These are phyloP conservation scores for Arabis hirsuta DNA, from an alignment of 345 rosid species.

Conservation along the genomic window DNA sequence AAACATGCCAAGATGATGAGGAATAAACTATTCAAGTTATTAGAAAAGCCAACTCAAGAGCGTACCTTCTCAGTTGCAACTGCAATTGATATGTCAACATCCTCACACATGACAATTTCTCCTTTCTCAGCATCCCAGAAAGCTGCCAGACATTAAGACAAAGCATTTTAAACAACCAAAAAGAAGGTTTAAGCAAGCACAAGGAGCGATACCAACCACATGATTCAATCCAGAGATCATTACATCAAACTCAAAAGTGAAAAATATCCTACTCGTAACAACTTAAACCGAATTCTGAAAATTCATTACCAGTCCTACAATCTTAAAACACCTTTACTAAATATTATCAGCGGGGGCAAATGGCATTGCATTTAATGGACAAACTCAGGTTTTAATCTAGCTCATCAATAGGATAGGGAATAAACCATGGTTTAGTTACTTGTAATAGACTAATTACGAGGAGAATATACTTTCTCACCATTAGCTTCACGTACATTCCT, in stretches of 20 bases:
- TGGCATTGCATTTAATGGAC: neutral
- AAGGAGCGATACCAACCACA: slow-evolving; percentile 19
- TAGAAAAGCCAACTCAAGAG: slow-evolving; percentile 26
- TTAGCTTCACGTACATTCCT: slow-evolving; percentile 88
- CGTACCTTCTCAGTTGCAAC: slow-evolving; percentile 97
- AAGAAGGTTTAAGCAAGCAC: slow-evolving; percentile 24
- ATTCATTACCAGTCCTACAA: slow-evolving; percentile 3
- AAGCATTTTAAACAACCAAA: slow-evolving; percentile 34
- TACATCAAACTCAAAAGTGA: slow-evolving; percentile 18
- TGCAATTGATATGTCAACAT: slow-evolving; percentile 91
- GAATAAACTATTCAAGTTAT: slow-evolving; percentile 1
- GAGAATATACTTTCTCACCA: slow-evolving; percentile 58
- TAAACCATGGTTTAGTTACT: neutral
- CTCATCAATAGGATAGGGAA: slow-evolving; percentile 9
- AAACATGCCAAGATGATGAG: slow-evolving; percentile 42
- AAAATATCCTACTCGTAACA: slow-evolving; percentile 15
- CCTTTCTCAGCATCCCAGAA: slow-evolving; percentile 82
- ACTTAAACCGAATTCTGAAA: slow-evolving; percentile 20
- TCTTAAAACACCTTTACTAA: slow-evolving; percentile 13
- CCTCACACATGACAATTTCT: slow-evolving; percentile 65
- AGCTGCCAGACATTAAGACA: slow-evolving; percentile 54
- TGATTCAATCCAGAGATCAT: slow-evolving; percentile 22
- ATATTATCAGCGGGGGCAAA: slow-evolving; percentile 6
- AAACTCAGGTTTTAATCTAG: slow-evolving; percentile 17
- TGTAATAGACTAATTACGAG: slow-evolving; percentile 3